Evolutionary conservation across 2,329 filamentous ascomycete genomes (phyloP).

Genomic region (Colletotrichum lindemuthianum): DNA sequence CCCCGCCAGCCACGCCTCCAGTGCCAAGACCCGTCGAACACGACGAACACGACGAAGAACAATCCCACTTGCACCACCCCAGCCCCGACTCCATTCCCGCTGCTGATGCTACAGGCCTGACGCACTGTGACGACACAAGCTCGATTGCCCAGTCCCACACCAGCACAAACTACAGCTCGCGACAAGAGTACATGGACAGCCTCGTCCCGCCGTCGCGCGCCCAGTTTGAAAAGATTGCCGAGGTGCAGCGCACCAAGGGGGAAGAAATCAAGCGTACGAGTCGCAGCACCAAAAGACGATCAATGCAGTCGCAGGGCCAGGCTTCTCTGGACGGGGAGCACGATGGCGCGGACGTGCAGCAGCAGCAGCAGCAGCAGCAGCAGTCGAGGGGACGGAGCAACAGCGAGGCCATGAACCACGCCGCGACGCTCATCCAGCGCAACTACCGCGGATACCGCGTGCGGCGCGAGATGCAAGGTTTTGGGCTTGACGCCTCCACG

Average conservation of each 20-base stretch:
- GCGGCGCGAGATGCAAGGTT: slow-evolving; percentile 75
- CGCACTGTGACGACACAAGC: slow-evolving; percentile 34
- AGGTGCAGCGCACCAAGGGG: slow-evolving; percentile 59
- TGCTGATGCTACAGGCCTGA: slow-evolving; percentile 19
- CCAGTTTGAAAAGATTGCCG: slow-evolving; percentile 59
- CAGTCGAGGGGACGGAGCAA: slow-evolving; percentile 7
- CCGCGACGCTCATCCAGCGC: slow-evolving; percentile 71
- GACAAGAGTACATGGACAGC: slow-evolving; percentile 61
- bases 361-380: slow-evolving; percentile 9
- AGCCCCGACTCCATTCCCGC: not conserved
- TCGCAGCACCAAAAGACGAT: slow-evolving; percentile 49
- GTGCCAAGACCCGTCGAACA: slow-evolving; percentile 24
- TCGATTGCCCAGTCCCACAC: slow-evolving; percentile 27
- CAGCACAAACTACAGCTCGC: slow-evolving; percentile 36
- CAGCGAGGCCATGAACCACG: slow-evolving; percentile 48
- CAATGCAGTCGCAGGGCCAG: slow-evolving; percentile 44
- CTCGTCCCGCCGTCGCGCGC: slow-evolving; percentile 57
- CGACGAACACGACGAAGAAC: not conserved
- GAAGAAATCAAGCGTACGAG: slow-evolving; percentile 54
- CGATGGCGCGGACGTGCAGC: slow-evolving; percentile 9
- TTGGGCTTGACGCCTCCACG: slow-evolving; percentile 74
- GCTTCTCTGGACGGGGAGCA: slow-evolving; percentile 15
- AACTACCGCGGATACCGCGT: slow-evolving; percentile 82
- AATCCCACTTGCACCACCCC: not conserved
- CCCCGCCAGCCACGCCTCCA: slow-evolving; percentile 33